phyloP scores from a whole-genome alignment of 345 rosid genomes.

The Balakata baccata region DNA sequence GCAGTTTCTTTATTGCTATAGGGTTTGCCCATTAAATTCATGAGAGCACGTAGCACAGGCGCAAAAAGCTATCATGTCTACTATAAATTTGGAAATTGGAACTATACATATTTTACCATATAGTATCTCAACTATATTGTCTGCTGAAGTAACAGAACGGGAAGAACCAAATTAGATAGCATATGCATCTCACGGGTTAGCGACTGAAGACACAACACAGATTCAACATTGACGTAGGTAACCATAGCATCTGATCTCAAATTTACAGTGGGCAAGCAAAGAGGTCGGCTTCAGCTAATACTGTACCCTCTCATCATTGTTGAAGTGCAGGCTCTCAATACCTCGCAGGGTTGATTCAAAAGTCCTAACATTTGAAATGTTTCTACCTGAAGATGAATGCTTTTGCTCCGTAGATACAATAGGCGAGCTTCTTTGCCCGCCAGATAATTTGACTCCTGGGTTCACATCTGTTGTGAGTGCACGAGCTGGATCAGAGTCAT shows the following conservation, averaged over 20 bases:
- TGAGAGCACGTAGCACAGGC: background rate
- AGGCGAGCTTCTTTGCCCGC: conserved; percentile 57
- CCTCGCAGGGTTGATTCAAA: conserved; percentile 67
- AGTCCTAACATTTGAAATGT: conserved; percentile 48
- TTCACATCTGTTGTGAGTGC: conserved; percentile 36
- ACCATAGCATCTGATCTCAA: conserved; percentile 9
- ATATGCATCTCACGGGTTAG: background rate
- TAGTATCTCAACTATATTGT: background rate
- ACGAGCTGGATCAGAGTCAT: conserved; percentile 51
- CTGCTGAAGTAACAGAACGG: conserved; percentile 9
- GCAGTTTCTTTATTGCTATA: background rate
- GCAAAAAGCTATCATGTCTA: background rate
- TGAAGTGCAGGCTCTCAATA: conserved; percentile 68
- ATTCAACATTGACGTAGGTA: background rate
- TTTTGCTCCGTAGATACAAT: conserved; percentile 56
- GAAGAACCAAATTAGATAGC: background rate
- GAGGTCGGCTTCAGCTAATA: conserved; percentile 23
- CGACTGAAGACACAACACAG: background rate
- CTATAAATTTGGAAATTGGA: conserved; percentile 8
- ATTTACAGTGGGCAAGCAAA: conserved; percentile 39
- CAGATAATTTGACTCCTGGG: conserved; percentile 50
- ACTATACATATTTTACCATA: conserved; percentile 1
- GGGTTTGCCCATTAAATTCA: background rate
- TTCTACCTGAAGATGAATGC: conserved; percentile 50
- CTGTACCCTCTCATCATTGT: conserved; percentile 37